Evolutionary conservation across 768 basidiomycete genomes (phyloP), one percentile per base, ranked within the genome.

Genomic region (Naganishia vishniacii): DNA sequence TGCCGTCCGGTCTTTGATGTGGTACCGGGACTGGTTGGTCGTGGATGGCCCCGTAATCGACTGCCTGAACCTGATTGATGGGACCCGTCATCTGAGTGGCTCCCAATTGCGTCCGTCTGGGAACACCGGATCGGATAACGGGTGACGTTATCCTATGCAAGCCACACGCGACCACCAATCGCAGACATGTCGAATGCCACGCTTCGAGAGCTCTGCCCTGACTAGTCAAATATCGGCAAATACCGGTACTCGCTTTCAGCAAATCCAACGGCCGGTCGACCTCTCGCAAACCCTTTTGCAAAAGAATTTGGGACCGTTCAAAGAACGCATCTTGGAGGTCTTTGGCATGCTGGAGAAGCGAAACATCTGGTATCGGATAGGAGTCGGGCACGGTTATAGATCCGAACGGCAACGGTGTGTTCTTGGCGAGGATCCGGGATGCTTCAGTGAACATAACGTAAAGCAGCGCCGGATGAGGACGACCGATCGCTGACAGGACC

Each of bases 391-490:
- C 16, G 4, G 37, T 15, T 12, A 11, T 49, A 1, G 61, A 23
- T 15, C 47, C 61, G 6, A 37, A 40, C 26, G 37, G 34, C 26
- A 37, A 25, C 18, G 61, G 61, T 23, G 51, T 5, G 1, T 41
- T 40, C 11, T 62, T 62, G 20, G 26, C 23, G 23, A 62, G 20
- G 25, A 62, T 48, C 20, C 65, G 51, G 23, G 70, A 66, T 1
- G 70, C 70, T 58, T 74, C 72, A n/a, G 72, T 62, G 56, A 73
- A 76, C 20, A 76, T 63, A 44, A 73, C 68, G 60, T 73, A 72
- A 29, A 76, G 64, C 2, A 76, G 49, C 11, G 75, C 69, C 3
- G 75, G 75, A 62, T 76, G 75, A 12, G 75, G 75, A 13, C 75
- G 67, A 18, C 40, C 28, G 1, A 66, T 49, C 18, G 59, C 25